Conservation (phyloP, 1,284 basidiomycete genomes). For the Ceratobasidium sp. region DNA sequence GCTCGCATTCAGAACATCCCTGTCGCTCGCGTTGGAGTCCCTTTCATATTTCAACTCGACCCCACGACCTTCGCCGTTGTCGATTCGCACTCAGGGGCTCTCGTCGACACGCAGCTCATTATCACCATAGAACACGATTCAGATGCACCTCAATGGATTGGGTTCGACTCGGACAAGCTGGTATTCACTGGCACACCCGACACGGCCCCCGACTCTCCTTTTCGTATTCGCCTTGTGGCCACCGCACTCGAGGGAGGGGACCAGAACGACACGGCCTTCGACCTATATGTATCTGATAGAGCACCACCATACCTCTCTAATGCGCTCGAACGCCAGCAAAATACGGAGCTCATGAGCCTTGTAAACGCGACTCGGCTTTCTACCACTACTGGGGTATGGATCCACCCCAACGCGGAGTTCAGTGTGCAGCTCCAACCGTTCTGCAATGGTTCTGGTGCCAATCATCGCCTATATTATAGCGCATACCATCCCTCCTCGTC, state of each 20-base stretch:
- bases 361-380: conserved; percentile 17
- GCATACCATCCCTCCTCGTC: conserved; percentile 2
- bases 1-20: conserved; percentile 18
- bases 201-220: conserved; percentile 1
- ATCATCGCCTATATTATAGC: conserved; percentile 13
- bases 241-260: conserved; percentile 18
- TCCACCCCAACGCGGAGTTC: not conserved
- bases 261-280: conserved; percentile 32
- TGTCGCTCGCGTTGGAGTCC: conserved; percentile 20
- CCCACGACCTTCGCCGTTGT: conserved; percentile 13
- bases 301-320: conserved; percentile 5
- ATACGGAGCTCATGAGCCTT: conserved; percentile 6
- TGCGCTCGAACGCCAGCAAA: conserved; percentile 15
- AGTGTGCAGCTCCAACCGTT: conserved; percentile 4
- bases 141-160: conserved; percentile 5
- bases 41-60: conserved; percentile 28
- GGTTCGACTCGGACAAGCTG: conserved; percentile 18
- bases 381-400: conserved; percentile 16
- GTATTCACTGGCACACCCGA: conserved; percentile 28
- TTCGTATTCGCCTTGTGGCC: conserved; percentile 23
- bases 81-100: conserved; percentile 24
- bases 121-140: conserved; percentile 19
- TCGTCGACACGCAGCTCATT: not conserved
- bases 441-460: not conserved
- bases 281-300: conserved; percentile 11